Conservation (phyloP, 768 basidiomycete species). For the Hygrocybe punicea region DNA sequence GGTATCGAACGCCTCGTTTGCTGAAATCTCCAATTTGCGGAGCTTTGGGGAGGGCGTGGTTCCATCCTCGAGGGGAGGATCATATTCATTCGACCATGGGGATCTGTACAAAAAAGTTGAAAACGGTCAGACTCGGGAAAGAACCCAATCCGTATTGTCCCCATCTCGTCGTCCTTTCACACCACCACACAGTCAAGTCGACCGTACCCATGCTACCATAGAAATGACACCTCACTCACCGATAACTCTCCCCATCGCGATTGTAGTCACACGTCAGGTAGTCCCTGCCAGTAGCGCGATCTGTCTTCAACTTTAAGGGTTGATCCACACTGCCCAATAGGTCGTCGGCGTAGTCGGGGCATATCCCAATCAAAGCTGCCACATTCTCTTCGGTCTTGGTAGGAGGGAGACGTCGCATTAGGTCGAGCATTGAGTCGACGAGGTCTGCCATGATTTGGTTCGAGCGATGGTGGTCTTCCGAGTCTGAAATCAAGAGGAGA, state of each 20-base stretch:
- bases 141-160: background rate
- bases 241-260: slow-evolving; percentile 84
- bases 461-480: background rate
- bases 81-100: slow-evolving; percentile 97
- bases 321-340: slow-evolving; percentile 93
- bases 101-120: slow-evolving; percentile 59
- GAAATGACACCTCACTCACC: slow-evolving; percentile 46
- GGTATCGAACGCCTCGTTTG: slow-evolving; percentile 96
- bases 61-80: slow-evolving; percentile 85
- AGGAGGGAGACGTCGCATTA: slow-evolving; percentile 94
- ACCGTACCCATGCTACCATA: background rate
- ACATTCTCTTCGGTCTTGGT: slow-evolving; percentile 86
- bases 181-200: background rate
- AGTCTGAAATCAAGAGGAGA: too few relatives aligned
- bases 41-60: slow-evolving; percentile 81
- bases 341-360: slow-evolving; percentile 93
- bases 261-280: slow-evolving; percentile 95
- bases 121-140: background rate
- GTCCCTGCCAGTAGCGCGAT: slow-evolving; percentile 78
- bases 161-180: background rate
- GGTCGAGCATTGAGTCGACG: slow-evolving; percentile 90
- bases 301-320: slow-evolving; percentile 77
- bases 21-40: slow-evolving; percentile 85
- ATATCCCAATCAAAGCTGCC: slow-evolving; percentile 70
- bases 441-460: slow-evolving; percentile 63